Base-by-base conservation (phyloP, 441 rosid genomes). In the Corymbia citriodora region DNA sequence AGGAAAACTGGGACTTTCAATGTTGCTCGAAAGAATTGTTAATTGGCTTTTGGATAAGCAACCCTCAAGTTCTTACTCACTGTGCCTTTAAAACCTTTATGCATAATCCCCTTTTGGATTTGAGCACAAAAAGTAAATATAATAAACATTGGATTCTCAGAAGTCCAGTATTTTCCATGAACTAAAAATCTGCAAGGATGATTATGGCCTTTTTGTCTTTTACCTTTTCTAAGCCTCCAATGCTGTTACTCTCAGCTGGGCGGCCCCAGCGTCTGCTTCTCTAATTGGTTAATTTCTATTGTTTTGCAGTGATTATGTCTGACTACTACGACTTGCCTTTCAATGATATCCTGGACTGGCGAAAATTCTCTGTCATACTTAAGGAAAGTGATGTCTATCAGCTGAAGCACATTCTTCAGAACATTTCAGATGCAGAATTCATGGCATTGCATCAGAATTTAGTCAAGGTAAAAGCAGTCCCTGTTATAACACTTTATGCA, bases 341-440 rank as follows among this genome's bases (percentile, higher is more conserved):
- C 86, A 88, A 88, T 49, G 89, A 88, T 9, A 63, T 88, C 45
- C 59, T 88, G 45, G 89, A 63, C 54, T 88, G 89, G 89, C 81
- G 45, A 33, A 68, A 63, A 65, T 88, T 88, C 27, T 88, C 86
- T 31, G 61, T 88, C 57, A 68, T 88, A 87, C 97, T 98, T 4
- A 94, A 91, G 90, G 99, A 98, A 93, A 88, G 25, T 87, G 99
- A 98, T 92, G 98, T 97, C 0, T 96, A 98, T 92, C 90, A 90
- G 89, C 99, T 98, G 19, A 98, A 98, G 94, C 93, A 94, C 92
- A 95, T 96, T 87, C 96, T 98, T 45, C 97, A 97, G 94, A 91
- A 93, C 68, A 98, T 97, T 93, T 89, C 99, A n/a, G 92, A 97
- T 23, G 92, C 92, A 3, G 93, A 95, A 90, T 96, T 96, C 90